Percentiles rank a stretch among this genome's conserved stretches.
phyloP scores from a whole-genome alignment of 208 protist species.

The Acanthamoeba culbertsoni region DNA sequence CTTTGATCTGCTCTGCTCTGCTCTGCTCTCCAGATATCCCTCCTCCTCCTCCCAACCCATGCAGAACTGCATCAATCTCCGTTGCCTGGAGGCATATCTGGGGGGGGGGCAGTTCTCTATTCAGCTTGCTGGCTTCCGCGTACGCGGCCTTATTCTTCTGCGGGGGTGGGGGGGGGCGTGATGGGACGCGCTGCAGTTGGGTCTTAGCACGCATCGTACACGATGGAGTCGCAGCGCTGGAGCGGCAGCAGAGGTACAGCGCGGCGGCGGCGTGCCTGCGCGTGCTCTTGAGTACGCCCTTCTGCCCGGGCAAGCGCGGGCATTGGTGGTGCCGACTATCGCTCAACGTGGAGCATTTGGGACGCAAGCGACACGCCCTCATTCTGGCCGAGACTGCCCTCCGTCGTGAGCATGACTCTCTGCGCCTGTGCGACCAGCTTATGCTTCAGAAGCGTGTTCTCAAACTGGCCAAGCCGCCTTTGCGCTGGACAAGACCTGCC shows the following conservation, averaged over 20 bases:
- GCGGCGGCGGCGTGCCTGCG: not conserved
- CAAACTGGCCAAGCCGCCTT: slow-evolving; percentile 2
- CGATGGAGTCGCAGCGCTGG: not conserved
- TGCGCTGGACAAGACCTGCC: not conserved
- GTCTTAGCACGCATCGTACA: not conserved
- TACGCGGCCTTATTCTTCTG: not conserved
- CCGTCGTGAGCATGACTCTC: not conserved
- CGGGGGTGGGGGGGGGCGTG: not conserved
- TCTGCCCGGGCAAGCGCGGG: slow-evolving; percentile 16
- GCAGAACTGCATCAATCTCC: too few relatives aligned
- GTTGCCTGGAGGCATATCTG: too few relatives aligned
- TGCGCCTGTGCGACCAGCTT: not conserved
- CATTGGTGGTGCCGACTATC: slow-evolving; percentile 10
- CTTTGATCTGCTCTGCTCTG: too few relatives aligned
- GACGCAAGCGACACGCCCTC: not conserved
- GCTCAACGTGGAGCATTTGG: slow-evolving; percentile 15
- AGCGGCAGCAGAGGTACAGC: not conserved
- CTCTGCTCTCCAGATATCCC: too few relatives aligned
- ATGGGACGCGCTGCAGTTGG: too few relatives aligned
- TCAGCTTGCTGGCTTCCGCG: not conserved
- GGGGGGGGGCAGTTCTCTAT: too few relatives aligned
- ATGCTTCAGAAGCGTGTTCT: not conserved
- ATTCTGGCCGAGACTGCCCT: not conserved
- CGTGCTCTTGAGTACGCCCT: not conserved
- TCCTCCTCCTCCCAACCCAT: too few relatives aligned